Conservation (phyloP, 305 asterid genomes). For the Plantago coronopus region DNA sequence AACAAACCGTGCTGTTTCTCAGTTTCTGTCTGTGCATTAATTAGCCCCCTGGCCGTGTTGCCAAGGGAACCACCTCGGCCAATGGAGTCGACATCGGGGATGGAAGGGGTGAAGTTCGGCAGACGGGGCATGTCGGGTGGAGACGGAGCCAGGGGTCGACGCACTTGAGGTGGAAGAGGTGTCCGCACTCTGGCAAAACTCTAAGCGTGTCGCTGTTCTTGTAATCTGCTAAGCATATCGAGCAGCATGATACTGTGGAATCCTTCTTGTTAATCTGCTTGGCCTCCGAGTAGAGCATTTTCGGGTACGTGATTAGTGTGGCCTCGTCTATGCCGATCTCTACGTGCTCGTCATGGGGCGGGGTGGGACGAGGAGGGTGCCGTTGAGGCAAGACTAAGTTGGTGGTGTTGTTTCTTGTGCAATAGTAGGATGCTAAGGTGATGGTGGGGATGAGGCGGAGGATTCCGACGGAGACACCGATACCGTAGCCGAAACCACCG, state of each 20-base stretch:
- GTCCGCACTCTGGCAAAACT: constrained; percentile 65
- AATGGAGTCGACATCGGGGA: constrained; percentile 58
- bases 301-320: constrained; percentile 63
- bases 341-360: constrained; percentile 10
- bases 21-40: not conserved
- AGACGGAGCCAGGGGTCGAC: constrained; percentile 67
- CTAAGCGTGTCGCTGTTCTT: constrained; percentile 50
- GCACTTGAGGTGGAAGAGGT: constrained; percentile 56
- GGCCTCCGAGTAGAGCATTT: constrained; percentile 50
- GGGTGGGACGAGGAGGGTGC: constrained; percentile 15
- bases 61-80: constrained; percentile 75
- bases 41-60: constrained; percentile 46
- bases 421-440: constrained; percentile 76
- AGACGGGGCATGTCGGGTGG: constrained; percentile 72
- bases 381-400: constrained; percentile 23
- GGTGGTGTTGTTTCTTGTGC: constrained; percentile 50
- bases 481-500: constrained; percentile 82
- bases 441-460: constrained; percentile 81
- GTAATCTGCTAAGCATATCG: constrained; percentile 74
- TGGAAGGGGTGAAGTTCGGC: constrained; percentile 63
- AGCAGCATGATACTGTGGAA: constrained; percentile 55
- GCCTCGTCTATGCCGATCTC: constrained; percentile 76
- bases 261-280: constrained; percentile 35
- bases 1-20: not conserved
- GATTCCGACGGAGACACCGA: constrained; percentile 76